Percentiles rank a stretch among this genome's conserved stretches.
Conservation (phyloP, 306 rosid genomes). For the Rosa multiflora region DNA sequence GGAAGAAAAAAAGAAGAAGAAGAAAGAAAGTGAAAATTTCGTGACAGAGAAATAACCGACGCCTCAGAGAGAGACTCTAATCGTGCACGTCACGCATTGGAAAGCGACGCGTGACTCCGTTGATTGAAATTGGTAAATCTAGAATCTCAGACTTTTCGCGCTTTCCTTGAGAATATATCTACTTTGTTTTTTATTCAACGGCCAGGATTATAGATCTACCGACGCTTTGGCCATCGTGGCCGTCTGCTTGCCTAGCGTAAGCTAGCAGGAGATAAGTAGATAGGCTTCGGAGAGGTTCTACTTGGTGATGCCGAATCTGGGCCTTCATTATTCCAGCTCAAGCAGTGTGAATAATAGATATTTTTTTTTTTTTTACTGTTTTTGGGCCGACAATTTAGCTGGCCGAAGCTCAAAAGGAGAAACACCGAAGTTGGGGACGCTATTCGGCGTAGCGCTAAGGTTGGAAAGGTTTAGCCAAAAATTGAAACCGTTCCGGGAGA, state of each 20-base stretch:
- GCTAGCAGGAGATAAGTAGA: background rate
- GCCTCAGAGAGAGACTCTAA: background rate
- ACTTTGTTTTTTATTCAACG: background rate
- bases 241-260: background rate
- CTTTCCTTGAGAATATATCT: background rate
- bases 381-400: background rate
- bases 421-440: too few species aligned
- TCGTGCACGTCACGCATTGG: conserved; percentile 13
- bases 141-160: conserved; percentile 27
- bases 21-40: conserved; percentile 5
- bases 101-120: conserved; percentile 15
- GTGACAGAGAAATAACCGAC: conserved; percentile 10
- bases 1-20: conserved; percentile 28
- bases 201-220: background rate
- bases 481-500: too few species aligned
- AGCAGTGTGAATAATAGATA: too few species aligned
- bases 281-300: background rate
- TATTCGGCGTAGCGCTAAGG: too few species aligned
- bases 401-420: background rate
- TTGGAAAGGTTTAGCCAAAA: too few species aligned
- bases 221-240: background rate
- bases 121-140: conserved; percentile 24
- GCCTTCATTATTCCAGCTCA: background rate
- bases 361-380: background rate
- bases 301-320: background rate